These are phyloP conservation scores for Coemansia sp. DNA, from an alignment of 192 early-diverging fungal genomes.

Conservation along the genomic window DNA sequence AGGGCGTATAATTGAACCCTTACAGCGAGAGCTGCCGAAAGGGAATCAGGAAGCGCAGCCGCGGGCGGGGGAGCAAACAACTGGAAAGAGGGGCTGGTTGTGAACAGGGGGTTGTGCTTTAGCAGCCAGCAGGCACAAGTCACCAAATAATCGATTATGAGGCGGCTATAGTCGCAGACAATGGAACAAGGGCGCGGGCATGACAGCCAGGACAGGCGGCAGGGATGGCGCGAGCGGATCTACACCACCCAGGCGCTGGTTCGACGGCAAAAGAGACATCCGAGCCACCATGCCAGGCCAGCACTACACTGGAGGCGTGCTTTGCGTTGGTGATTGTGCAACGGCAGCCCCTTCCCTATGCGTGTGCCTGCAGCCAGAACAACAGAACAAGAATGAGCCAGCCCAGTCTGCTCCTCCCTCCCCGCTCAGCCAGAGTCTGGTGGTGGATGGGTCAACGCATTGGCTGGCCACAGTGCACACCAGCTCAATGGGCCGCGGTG, in stretches of 20 bases:
- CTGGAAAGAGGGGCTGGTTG: constrained; percentile 7
- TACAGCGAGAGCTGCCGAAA: constrained; percentile 17
- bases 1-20: constrained; percentile 20
- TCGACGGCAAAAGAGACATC: background rate
- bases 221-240: constrained; percentile 6
- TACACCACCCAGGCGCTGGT: background rate
- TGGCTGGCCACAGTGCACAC: background rate
- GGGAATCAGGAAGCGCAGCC: constrained; percentile 6
- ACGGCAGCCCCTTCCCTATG: constrained; percentile 4
- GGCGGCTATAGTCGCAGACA: constrained; percentile 1
- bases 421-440: background rate
- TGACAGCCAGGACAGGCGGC: constrained; percentile 3
- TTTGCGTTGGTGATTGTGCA: constrained; percentile 10
- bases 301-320: constrained; percentile 14
- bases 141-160: constrained; percentile 9
- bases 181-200: constrained; percentile 11
- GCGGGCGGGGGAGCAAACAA: constrained; percentile 3
- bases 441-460: background rate
- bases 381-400: background rate
- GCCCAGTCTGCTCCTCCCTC: background rate
- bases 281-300: constrained; percentile 9
- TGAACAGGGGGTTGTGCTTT: background rate
- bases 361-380: constrained; percentile 1
- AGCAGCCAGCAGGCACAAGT: constrained; percentile 5
- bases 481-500: constrained; percentile 1